Conservation (phyloP, 768 basidiomycete genomes). For the Sarcodon aspratus region DNA sequence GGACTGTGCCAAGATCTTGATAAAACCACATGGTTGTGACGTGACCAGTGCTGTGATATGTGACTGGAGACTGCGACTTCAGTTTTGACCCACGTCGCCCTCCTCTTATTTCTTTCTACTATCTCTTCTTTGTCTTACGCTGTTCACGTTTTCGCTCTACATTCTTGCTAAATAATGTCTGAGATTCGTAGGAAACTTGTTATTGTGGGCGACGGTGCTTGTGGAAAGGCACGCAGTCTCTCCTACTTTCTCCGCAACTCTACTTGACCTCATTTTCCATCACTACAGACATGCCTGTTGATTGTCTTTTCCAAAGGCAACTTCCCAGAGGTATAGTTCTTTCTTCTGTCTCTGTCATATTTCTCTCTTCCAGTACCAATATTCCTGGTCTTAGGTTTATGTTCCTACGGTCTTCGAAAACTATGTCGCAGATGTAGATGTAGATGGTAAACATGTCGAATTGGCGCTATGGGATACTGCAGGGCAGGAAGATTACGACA, state of each 20-base stretch:
- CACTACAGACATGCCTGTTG: conserved; percentile 72
- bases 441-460: conserved; percentile 97
- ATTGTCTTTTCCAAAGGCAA: conserved; percentile 96
- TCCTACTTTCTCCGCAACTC: background rate
- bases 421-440: conserved; percentile 98
- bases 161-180: conserved; percentile 44
- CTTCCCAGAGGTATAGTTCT: conserved; percentile 73
- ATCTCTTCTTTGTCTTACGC: too few species aligned
- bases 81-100: too few species aligned
- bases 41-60: too few species aligned
- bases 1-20: too few species aligned
- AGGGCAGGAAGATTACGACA: conserved; percentile 98
- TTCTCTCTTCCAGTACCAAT: background rate
- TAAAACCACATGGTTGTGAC: too few species aligned
- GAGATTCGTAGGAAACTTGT: conserved; percentile 98
- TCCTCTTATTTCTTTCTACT: too few species aligned
- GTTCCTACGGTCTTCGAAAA: conserved; percentile 99
- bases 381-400: conserved; percentile 61
- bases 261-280: conserved; percentile 1
- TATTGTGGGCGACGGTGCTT: conserved; percentile 98
- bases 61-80: too few species aligned
- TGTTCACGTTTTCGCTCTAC: too few species aligned
- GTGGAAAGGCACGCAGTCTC: conserved; percentile 60
- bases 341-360: background rate
- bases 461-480: conserved; percentile 99